These are phyloP conservation scores for Cyclotella kingstonii DNA, from an alignment of 108 stramenopile genomes.

Conservation along the genomic window DNA sequence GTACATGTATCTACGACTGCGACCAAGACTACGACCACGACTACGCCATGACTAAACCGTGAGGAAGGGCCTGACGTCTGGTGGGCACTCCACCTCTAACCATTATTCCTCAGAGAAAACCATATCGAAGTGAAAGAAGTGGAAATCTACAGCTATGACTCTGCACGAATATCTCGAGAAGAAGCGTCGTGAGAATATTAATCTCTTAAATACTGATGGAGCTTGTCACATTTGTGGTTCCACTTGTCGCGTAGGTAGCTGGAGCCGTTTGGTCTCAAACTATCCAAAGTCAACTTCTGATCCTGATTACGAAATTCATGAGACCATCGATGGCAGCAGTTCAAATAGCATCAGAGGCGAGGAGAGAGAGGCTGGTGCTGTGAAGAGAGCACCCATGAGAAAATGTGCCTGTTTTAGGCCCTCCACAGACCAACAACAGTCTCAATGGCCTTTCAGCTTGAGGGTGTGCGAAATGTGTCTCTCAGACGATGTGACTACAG, in stretches of 20 bases:
- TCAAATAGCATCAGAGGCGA: not conserved
- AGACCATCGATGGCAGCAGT: not conserved
- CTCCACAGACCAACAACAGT: not conserved
- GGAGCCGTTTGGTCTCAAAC: no score
- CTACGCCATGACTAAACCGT: no score
- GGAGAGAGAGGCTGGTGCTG: not conserved
- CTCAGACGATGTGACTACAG: conserved; percentile 25
- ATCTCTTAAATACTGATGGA: conserved; percentile 9
- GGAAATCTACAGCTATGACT: no score
- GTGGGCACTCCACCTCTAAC: no score
- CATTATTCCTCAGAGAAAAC: no score
- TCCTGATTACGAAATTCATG: not conserved
- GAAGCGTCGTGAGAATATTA: conserved; percentile 25
- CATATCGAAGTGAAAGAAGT: no score
- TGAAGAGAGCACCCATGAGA: conserved; percentile 16
- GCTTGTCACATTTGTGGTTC: conserved; percentile 35
- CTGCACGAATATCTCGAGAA: conserved; percentile 39
- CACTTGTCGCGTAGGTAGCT: conserved; percentile 12
- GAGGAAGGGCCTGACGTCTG: no score
- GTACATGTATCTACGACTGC: not conserved
- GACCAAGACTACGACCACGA: no score
- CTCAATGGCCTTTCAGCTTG: conserved; percentile 24
- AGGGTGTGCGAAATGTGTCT: conserved; percentile 40
- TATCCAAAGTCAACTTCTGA: not conserved
- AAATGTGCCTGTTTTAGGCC: conserved; percentile 17